Evolutionary conservation across 1,139 yeast species (phyloP), one percentile per base, ranked within the genome.

Genomic region (Geotrichum carabidarum): DNA sequence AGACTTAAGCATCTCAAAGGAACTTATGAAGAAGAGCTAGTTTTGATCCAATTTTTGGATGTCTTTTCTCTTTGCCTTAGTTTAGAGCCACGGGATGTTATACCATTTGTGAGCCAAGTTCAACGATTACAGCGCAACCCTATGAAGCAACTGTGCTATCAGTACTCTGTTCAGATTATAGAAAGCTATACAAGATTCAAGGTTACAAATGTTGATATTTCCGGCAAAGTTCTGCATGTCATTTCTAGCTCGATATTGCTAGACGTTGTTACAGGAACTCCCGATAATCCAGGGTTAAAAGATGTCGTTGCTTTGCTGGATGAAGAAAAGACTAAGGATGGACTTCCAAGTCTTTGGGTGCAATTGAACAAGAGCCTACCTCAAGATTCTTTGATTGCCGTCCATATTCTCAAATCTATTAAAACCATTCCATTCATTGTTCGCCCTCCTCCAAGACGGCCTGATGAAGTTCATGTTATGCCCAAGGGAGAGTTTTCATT

Each of bases 361-460:
- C 32, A 14, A 27, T 36, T 59, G 18, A 59, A 58, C 47, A 47
- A 52, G 14, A 40, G 44, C 27, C 55, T 60, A 36, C 48, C 55
- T 8, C 40, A 55, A 11, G 53, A 53, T 41, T 40, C 53, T 15
- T 49, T 48, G 5, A 14, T 57, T 18, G 56, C 59, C 5, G 50
- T 46, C 9, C 36, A 50, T 35, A 48, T 61, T 11, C 50, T 62
- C 11, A 47, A 53, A 2, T 59, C 59, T 6, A 34, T 56, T 8
- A 48, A 54, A 18, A 53, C 52, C 32, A 51, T 58, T 9, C 58
- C 60, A 3, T 59, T 62, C 41, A 59, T 60, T 35, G 56, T 59
- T 11, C 62, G 62, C 4, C 62, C 63, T 9, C 62, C 62, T 5
- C 57, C 58, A 9, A 58, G 59, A 38, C 51, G 54, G 31, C 57